Evolutionary conservation across 140 eudicot genomes (phyloP).

Genomic region (Anethum foeniculum): DNA sequence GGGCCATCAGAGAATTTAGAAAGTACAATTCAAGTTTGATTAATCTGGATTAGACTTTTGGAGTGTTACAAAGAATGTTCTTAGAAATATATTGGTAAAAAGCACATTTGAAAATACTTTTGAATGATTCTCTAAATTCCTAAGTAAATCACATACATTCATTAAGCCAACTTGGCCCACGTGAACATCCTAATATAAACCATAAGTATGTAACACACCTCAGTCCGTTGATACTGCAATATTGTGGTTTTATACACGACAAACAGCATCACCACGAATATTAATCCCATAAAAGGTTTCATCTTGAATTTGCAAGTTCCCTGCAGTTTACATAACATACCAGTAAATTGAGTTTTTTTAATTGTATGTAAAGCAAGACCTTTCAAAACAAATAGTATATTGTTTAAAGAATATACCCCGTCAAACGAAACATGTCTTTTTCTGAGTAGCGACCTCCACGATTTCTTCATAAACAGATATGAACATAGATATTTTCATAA

Average conservation of each 20-base stretch:
- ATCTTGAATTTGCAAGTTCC: slow-evolving; percentile 47
- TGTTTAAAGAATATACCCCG: slow-evolving; percentile 37
- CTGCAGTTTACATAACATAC: slow-evolving; percentile 29
- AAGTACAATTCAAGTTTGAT: too few species aligned
- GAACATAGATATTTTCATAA: slow-evolving; percentile 38
- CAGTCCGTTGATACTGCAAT: slow-evolving; percentile 77
- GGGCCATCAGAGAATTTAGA: too few species aligned
- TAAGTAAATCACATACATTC: not conserved
- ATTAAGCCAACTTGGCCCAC: not conserved
- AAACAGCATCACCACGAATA: slow-evolving; percentile 72
- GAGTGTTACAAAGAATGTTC: not conserved
- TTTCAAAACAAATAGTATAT: not conserved
- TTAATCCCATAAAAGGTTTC: slow-evolving; percentile 73
- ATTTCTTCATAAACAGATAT: slow-evolving; percentile 55
- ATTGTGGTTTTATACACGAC: slow-evolving; percentile 85
- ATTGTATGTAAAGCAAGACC: not conserved
- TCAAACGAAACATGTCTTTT: slow-evolving; percentile 42
- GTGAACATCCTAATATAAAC: not conserved
- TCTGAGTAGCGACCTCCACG: slow-evolving; percentile 64
- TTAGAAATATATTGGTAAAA: not conserved
- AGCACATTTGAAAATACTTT: not conserved
- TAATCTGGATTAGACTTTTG: too few species aligned
- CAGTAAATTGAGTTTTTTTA: slow-evolving; percentile 7
- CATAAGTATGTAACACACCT: slow-evolving; percentile 36
- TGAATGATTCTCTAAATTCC: not conserved